Base-by-base conservation (phyloP, 306 rosid species). In the Gleditsia sinensis region DNA sequence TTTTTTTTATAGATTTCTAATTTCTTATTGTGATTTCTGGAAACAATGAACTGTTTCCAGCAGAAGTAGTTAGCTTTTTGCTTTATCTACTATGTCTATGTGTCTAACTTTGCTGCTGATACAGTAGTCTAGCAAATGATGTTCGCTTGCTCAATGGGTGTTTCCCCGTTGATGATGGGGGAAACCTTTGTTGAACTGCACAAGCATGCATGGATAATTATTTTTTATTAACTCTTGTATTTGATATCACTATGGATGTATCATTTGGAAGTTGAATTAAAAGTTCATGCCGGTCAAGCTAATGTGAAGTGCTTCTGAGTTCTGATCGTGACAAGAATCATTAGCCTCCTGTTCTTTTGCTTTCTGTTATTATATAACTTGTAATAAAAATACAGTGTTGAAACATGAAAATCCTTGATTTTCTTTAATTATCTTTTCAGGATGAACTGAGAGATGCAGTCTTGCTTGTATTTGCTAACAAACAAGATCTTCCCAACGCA, bases 401-500 rank as follows among this genome's bases (percentile, higher is more conserved):
- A 43, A 40, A 9, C 32, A 36, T 49, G 49, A 57, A 27, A 79
- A 69, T 32, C 21, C 10, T 56, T 60, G 6, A 30, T 49, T 42
- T 23, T 34, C 59, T 62, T 54, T 17, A 42, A 72, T 77, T 28
- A 23, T 75, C 23, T 70, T 74, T 78, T 78, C 80, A 95, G 99
- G 99, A 95, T 81, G 99, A 95, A 80, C 83, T 95, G 64, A 91
- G 99, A 79, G 99, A 95, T 75, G 99, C 99, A 50, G 99, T 95
- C 43, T 80, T 95, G 86, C 98, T 95, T 76, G 99, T 95, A 37
- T 95, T 95, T 82, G 99, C 99, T 64, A 95, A 95, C 96, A 95
- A 95, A 75, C 99, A 95, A 83, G 99, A 95, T 92, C 96, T 95
- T 75, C 99, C 99, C 11, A 95, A 95, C 32, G 99, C 99, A 73